Conservation (phyloP, 2,329 filamentous ascomycete species). For the Bipolaris victoriae region DNA sequence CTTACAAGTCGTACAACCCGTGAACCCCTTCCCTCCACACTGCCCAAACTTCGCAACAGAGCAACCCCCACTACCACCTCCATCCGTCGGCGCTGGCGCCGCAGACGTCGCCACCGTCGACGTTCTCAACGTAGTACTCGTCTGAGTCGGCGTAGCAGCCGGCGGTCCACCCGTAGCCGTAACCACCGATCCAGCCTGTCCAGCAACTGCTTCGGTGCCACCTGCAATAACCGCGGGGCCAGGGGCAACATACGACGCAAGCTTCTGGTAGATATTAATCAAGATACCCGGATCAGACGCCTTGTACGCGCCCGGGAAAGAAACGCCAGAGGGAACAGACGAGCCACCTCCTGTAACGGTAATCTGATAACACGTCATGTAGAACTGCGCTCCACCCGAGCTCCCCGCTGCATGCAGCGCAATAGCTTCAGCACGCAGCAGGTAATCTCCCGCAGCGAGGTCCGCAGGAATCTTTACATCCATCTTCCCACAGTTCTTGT, state of each 20-base stretch:
- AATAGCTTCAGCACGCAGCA: conserved; percentile 64
- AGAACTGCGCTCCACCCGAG: conserved; percentile 54
- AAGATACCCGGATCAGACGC: conserved; percentile 63
- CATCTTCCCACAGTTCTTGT: conserved; percentile 56
- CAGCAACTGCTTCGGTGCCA: conserved; percentile 37
- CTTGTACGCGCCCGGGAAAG: conserved; percentile 63
- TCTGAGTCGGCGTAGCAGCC: conserved; percentile 17
- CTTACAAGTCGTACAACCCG: conserved; percentile 16
- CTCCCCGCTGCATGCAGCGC: conserved; percentile 61
- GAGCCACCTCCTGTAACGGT: conserved; percentile 63
- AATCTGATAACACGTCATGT: conserved; percentile 62
- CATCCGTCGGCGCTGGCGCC: conserved; percentile 22
- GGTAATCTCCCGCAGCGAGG: conserved; percentile 57
- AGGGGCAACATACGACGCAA: conserved; percentile 58
- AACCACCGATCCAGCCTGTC: conserved; percentile 31
- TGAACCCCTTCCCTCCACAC: conserved; percentile 38
- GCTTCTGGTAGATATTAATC: conserved; percentile 64
- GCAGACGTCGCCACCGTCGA: conserved; percentile 14
- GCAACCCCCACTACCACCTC: conserved; percentile 13
- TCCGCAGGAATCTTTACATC: conserved; percentile 59
- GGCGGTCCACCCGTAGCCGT: conserved; percentile 29
- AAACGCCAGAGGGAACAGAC: conserved; percentile 53
- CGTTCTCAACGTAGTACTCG: conserved; percentile 17
- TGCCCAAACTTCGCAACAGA: conserved; percentile 36
- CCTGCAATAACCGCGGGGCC: conserved; percentile 53